Evolutionary conservation across 2,329 filamentous ascomycete genomes (phyloP), one percentile per base, ranked within the genome.

Genomic region (Talaromyces sp.): DNA sequence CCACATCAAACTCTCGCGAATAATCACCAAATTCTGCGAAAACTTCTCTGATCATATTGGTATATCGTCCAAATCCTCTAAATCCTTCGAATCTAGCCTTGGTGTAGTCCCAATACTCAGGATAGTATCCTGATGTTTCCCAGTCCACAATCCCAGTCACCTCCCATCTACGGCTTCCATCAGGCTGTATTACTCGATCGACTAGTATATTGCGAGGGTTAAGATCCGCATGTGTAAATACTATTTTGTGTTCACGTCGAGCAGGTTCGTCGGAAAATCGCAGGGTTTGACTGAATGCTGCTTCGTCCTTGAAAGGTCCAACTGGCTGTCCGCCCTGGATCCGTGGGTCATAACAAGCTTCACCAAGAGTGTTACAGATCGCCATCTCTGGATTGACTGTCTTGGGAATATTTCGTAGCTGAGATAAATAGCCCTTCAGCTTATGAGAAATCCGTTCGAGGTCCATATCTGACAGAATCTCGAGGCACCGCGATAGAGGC

Each of bases 81-180:
- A 50, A 31, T 50, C 9, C 47, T 24, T 50, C 43, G 19, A 47
- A 22, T n/a, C 19, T 47, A 14, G 58, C 24, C 9, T 31, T 47
- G 10, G 58, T 60, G 47, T 60, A 60, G 33, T 60, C 58, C 58
- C 58, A 60, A 37, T 60, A 60, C 6, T 50, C 39, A 4, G 58
- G 58, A 37, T 60, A 57, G 22, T 35, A 57, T 16, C 52, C 52
- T 14, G 52, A 35, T 3, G 31, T 57, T 16, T 57, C 52, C 52
- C 52, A 57, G 33, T 57, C 52, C 52, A 57, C 52, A 22, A 57
- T 57, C 7, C 52, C 52, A 39, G 52, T 39, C 52, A 57, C 52
- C 33, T 22, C 10, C 52, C 52, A 57, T 33, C 52, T n/a, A 39
- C 52, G 33, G 16, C 52, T 57, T 57, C 52, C 52, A 57, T 57